Evolutionary conservation across 1,284 basidiomycete genomes (phyloP), one percentile per base, ranked within the genome.

Genomic region (Athelia psychrophila): DNA sequence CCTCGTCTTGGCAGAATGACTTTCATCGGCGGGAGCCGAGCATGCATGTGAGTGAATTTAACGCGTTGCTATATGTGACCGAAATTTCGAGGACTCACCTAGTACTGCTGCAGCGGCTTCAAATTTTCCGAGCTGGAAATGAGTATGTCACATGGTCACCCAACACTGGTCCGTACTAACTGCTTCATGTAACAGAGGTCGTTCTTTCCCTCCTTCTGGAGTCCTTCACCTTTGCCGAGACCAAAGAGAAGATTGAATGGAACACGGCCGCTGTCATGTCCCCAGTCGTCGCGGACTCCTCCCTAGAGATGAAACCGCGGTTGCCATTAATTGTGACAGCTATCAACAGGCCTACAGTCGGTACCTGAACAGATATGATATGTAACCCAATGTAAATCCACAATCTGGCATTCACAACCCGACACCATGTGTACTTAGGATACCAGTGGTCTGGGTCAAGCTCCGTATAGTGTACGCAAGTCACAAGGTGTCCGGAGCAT

Each of bases 81-180:
- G n/a, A 24, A 16, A 24, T 8, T 6, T 5, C 19, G 44, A 27
- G 8, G n/a, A 27, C 23, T 27, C 6, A 30, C 10, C 42, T 22
- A 22, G 24, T 19, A 4, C 15, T 36, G 12, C 30, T 18, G 30
- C 18, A 50, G 48, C 30, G 47, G 47, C n/a, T 48, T 48, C 47
- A 48, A 48, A 25, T 48, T 48, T 20, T 48, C 47, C 6, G 22
- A 48, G 24, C 25, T 48, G 27, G 47, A 48, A 23, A 48, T 48
- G 47, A 48, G 47, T 48, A 5, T 9, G 47, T 42, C 24, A 46
- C 24, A 8, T 18, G 5, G 16, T 46, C 10, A 16, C 19, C n/a
- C 6, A 23, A 9, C 20, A 18, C 24, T 8, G 25, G 10, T 19
- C 6, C 24, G 44, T 13, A 13, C 27, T 30, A 24, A 19, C n/a